Evolutionary conservation across 305 asterid genomes (phyloP), one percentile per base, ranked within the genome.

Genomic region (Plantago coronopus): DNA sequence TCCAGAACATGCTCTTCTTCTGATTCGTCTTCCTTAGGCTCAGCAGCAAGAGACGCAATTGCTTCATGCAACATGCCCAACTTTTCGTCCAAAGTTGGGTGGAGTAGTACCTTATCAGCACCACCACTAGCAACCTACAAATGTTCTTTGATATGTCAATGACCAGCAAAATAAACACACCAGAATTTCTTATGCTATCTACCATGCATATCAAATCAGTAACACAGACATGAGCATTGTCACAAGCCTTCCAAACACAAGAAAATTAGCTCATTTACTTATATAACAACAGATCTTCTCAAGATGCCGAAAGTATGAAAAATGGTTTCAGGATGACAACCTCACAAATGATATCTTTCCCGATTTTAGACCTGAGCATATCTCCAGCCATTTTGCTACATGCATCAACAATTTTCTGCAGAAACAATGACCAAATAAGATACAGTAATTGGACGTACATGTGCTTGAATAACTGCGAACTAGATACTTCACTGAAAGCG

Each of bases 341-440:
- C 95, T 88, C 98, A 62, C 77, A 91, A 57, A 91, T 66, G 72
- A 91, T 78, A 48, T 91, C 96, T 73, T 87, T 88, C 57, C 98
- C 98, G 57, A 74, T 79, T 59, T 84, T 84, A 12, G 95, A 88
- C 69, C 78, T 76, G 12, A 86, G 83, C 48, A 88, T 61, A 57
- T 68, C 84, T 59, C 73, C 89, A 0, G 84, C 79, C 73, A 73
- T 73, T 74, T 86, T 90, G 53, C 73, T 67, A 64, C 98, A 91
- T 14, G 77, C 82, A 67, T 83, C 88, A 20, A 93, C 71, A 56
- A 89, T 91, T 77, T 88, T 87, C 97, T 93, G 95, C 79, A 47
- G 67, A 70, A 59, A 64, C 19, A 54, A 59, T 48, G 57, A 54
- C 61, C 50, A n/a, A 50, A 55, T 59, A 38, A 54, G 21, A 31